These are phyloP conservation scores for Claviceps sp. DNA, from an alignment of 2,329 filamentous ascomycete genomes.

Conservation along the genomic window DNA sequence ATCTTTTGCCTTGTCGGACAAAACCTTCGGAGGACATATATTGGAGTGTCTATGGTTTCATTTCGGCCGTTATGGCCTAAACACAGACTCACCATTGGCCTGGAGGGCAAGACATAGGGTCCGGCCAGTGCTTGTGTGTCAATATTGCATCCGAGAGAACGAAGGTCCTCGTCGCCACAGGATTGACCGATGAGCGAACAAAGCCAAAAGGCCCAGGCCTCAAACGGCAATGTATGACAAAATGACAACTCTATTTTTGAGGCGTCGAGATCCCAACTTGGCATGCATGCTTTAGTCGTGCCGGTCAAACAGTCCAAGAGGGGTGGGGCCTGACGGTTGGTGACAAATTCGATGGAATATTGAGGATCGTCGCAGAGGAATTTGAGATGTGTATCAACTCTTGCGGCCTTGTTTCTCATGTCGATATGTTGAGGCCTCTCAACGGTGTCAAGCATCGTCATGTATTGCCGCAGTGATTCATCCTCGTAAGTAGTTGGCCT, in stretches of 20 bases:
- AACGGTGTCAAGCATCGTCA: slow-evolving; percentile 21
- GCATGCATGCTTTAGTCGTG: slow-evolving; percentile 16
- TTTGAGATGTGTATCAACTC: slow-evolving; percentile 22
- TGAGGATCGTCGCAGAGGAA: slow-evolving; percentile 20
- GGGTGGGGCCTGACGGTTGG: slow-evolving; percentile 15
- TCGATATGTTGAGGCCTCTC: slow-evolving; percentile 13
- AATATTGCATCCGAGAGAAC: slow-evolving; percentile 7
- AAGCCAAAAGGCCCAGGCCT: slow-evolving; percentile 28
- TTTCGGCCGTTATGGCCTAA: slow-evolving; percentile 23
- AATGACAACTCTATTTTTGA: slow-evolving; percentile 14
- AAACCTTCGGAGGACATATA: slow-evolving; percentile 22
- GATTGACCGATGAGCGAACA: slow-evolving; percentile 27
- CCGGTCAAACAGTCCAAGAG: slow-evolving; percentile 22
- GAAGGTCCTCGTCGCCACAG: slow-evolving; percentile 21
- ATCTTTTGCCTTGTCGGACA: slow-evolving; percentile 21
- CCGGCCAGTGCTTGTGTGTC: slow-evolving; percentile 19
- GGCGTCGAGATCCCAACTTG: slow-evolving; percentile 18
- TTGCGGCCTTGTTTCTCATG: slow-evolving; percentile 16
- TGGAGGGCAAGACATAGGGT: slow-evolving; percentile 24
- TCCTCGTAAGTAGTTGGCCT: slow-evolving; percentile 13
- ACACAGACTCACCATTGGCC: slow-evolving; percentile 23
- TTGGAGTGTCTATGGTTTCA: slow-evolving; percentile 20
- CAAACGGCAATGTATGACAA: slow-evolving; percentile 23
- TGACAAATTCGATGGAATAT: slow-evolving; percentile 20
- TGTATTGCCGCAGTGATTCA: slow-evolving; percentile 21